Evolutionary conservation across 2,329 filamentous ascomycete genomes (phyloP).

Genomic region (Phymatotrichopsis omnivora): DNA sequence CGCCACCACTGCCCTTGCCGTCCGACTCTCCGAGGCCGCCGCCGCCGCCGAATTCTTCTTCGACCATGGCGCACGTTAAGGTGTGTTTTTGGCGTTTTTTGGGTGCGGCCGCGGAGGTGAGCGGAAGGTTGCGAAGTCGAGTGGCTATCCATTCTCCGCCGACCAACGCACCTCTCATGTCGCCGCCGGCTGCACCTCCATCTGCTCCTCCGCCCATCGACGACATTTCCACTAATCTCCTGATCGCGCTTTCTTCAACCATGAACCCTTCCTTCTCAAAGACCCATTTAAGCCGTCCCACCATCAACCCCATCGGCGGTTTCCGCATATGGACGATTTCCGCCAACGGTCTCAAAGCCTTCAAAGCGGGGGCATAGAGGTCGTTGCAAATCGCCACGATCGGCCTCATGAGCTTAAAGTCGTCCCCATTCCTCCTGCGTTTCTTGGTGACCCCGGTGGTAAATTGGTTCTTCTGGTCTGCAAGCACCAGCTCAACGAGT

Average conservation of each 20-base stretch:
- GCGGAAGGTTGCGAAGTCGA: slow-evolving; percentile 52
- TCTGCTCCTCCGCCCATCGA: slow-evolving; percentile 66
- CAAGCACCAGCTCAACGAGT: slow-evolving; percentile 74
- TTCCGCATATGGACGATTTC: slow-evolving; percentile 90
- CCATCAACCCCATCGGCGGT: slow-evolving; percentile 75
- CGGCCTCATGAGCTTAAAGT: slow-evolving; percentile 76
- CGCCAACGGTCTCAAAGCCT: slow-evolving; percentile 75
- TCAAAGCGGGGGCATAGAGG: slow-evolving; percentile 80
- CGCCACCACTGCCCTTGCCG: slow-evolving; percentile 35
- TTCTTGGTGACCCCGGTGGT: slow-evolving; percentile 27
- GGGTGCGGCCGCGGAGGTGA: slow-evolving; percentile 36
- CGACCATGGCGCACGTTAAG: slow-evolving; percentile 67
- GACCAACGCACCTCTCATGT: slow-evolving; percentile 74
- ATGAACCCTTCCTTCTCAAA: slow-evolving; percentile 83
- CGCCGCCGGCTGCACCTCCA: slow-evolving; percentile 43
- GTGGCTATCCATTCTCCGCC: slow-evolving; percentile 78
- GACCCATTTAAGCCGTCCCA: slow-evolving; percentile 66
- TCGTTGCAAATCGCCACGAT: slow-evolving; percentile 96
- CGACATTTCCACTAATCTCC: slow-evolving; percentile 70
- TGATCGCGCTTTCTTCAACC: slow-evolving; percentile 79
- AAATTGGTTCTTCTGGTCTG: slow-evolving; percentile 58
- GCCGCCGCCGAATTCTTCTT: slow-evolving; percentile 61
- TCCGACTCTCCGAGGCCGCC: slow-evolving; percentile 36
- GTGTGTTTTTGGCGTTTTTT: slow-evolving; percentile 36
- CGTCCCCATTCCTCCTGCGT: slow-evolving; percentile 53